Percentiles rank a stretch among this genome's conserved stretches.
Conservation (phyloP, 441 rosid species). For the Gossypium schwendimanii region DNA sequence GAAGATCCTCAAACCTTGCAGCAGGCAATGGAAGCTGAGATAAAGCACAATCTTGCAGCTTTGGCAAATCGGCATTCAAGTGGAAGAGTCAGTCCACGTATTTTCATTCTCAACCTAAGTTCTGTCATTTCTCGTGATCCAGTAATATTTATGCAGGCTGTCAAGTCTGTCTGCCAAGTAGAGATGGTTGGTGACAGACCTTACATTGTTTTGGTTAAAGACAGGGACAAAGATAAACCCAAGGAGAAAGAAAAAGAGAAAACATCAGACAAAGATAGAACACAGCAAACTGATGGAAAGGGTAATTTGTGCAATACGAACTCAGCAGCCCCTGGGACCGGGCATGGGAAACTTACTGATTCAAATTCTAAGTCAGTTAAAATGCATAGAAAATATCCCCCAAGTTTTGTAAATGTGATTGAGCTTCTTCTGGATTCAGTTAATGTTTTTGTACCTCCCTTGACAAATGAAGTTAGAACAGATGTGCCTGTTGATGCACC, state of each 20-base stretch:
- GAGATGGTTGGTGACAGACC: constrained; percentile 98
- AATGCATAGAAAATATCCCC: constrained; percentile 71
- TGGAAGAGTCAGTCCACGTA: constrained; percentile 81
- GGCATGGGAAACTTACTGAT: constrained; percentile 45
- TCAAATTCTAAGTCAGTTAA: constrained; percentile 62
- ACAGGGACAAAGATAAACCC: constrained; percentile 73
- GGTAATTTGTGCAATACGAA: constrained; percentile 34
- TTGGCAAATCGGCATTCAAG: constrained; percentile 79
- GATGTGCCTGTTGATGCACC: constrained; percentile 34
- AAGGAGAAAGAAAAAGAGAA: constrained; percentile 76
- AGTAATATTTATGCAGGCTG: constrained; percentile 72
- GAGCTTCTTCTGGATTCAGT: constrained; percentile 84
- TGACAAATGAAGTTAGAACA: constrained; percentile 41
- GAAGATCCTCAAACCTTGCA: constrained; percentile 98
- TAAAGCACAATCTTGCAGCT: constrained; percentile 73
- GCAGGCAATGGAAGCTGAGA: constrained; percentile 99
- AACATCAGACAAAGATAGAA: constrained; percentile 56
- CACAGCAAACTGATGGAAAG: constrained; percentile 57
- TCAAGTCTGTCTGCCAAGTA: constrained; percentile 77
- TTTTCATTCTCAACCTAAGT: constrained; percentile 61
- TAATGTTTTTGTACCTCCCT: constrained; percentile 59
- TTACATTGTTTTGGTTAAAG: constrained; percentile 74
- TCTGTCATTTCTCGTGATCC: constrained; percentile 93
- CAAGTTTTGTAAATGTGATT: constrained; percentile 70
- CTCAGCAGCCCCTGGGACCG: constrained; percentile 33